These are phyloP conservation scores for Litsea cubeba DNA, from an alignment of 164 flowering plant genomes.

Conservation along the genomic window DNA sequence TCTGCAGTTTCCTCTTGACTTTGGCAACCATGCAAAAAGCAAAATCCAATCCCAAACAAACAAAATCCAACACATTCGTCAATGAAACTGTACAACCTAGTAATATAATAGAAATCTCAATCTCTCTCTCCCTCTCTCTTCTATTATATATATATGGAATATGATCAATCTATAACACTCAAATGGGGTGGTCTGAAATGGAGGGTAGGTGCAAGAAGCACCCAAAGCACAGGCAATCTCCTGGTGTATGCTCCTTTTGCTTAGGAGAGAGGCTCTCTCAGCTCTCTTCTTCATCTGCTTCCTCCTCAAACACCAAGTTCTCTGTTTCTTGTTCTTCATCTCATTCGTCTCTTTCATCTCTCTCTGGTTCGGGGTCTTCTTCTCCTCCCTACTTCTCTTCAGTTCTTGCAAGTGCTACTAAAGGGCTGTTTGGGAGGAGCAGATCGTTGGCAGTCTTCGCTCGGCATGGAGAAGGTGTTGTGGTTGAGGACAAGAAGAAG, in stretches of 20 bases:
- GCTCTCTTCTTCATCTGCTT: conserved; percentile 7
- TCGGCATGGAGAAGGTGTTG: conserved; percentile 11
- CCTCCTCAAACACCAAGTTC: background rate
- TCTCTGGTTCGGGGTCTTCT: conserved; percentile 9
- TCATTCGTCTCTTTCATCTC: conserved; percentile 5
- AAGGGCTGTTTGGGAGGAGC: conserved; percentile 31
- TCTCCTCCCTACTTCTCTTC: conserved; percentile 3
- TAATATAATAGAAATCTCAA: background rate
- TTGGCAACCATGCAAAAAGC: background rate
- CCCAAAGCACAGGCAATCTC: conserved; percentile 24
- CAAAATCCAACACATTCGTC: background rate
- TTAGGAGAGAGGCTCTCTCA: conserved; percentile 21
- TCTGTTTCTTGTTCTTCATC: background rate
- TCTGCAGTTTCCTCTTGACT: background rate
- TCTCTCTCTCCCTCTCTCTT: background rate
- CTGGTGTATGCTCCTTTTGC: conserved; percentile 26
- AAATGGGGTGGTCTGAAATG: conserved; percentile 19
- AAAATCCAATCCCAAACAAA: background rate
- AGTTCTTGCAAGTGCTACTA: conserved; percentile 4
- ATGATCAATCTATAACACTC: background rate
- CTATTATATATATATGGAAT: background rate
- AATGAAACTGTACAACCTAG: background rate
- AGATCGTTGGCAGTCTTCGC: conserved; percentile 33
- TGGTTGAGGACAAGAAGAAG: conserved; percentile 17
- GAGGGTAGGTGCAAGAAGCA: conserved; percentile 22